These are phyloP conservation scores for Hortiboletus flavorubellus DNA, from an alignment of 768 basidiomycete genomes.

Conservation along the genomic window DNA sequence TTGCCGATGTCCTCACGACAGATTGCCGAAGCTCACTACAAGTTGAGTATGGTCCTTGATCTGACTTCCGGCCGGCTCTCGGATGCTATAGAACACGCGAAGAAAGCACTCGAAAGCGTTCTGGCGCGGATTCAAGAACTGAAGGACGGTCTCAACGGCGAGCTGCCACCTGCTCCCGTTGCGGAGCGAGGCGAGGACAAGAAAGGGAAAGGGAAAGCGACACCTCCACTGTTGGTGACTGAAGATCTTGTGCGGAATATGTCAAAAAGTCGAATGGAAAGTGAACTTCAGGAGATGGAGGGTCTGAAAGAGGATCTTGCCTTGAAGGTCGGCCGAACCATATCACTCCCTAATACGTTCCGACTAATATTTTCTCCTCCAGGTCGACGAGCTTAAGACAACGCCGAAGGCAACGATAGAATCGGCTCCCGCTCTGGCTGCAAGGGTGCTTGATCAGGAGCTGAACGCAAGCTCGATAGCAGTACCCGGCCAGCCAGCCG, in stretches of 20 bases:
- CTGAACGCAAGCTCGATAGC: slow-evolving; percentile 47
- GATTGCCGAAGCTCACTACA: slow-evolving; percentile 92
- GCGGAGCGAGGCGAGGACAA: slow-evolving; percentile 35
- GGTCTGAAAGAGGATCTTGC: slow-evolving; percentile 79
- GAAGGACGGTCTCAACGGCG: slow-evolving; percentile 41
- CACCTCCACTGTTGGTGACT: slow-evolving; percentile 34
- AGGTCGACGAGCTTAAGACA: slow-evolving; percentile 91
- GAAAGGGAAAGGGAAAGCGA: slow-evolving; percentile 74
- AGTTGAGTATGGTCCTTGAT: slow-evolving; percentile 90
- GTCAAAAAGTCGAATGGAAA: slow-evolving; percentile 69
- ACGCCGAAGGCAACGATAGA: slow-evolving; percentile 59
- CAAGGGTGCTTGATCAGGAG: slow-evolving; percentile 68
- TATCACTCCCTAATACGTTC: background rate
- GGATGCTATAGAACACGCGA: slow-evolving; percentile 79
- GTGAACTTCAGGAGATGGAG: slow-evolving; percentile 75
- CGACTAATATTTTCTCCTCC: background rate
- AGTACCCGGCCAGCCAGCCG: slow-evolving; percentile 33
- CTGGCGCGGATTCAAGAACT: slow-evolving; percentile 64
- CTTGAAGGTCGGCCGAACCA: slow-evolving; percentile 55
- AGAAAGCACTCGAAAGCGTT: slow-evolving; percentile 77
- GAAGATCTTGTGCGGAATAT: slow-evolving; percentile 62
- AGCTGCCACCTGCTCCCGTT: slow-evolving; percentile 32
- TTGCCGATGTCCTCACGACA: slow-evolving; percentile 89
- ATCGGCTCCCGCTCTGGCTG: slow-evolving; percentile 68
- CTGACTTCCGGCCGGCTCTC: slow-evolving; percentile 80